Conservation (phyloP, 2,329 filamentous ascomycete species). For the Ophiostoma sp. region DNA sequence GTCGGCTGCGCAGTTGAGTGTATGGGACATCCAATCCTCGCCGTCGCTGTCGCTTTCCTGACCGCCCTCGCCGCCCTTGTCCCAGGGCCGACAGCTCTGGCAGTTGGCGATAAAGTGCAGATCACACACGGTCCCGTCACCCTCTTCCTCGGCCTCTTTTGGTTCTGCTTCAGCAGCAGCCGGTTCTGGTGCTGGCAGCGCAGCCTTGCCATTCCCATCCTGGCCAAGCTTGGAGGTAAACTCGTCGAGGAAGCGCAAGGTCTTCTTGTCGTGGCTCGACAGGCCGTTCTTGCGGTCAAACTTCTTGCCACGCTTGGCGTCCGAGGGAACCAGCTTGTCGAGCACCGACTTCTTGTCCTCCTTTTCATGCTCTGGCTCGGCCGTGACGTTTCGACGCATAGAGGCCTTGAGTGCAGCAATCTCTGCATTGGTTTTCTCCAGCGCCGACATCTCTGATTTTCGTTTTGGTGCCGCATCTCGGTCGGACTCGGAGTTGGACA, state of each 20-base stretch:
- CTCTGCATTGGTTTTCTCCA: slow-evolving; percentile 75
- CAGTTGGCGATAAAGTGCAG: slow-evolving; percentile 95
- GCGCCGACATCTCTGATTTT: slow-evolving; percentile 47
- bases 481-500: slow-evolving; percentile 35
- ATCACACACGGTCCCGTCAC: slow-evolving; percentile 64
- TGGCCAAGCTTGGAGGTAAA: slow-evolving; percentile 77
- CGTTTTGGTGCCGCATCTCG: slow-evolving; percentile 24
- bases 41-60: slow-evolving; percentile 59
- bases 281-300: slow-evolving; percentile 55
- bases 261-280: slow-evolving; percentile 60
- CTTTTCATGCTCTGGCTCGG: slow-evolving; percentile 46
- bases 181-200: slow-evolving; percentile 21
- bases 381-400: slow-evolving; percentile 66
- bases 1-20: slow-evolving; percentile 83
- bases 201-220: slow-evolving; percentile 34
- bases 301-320: slow-evolving; percentile 68
- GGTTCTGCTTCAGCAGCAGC: slow-evolving; percentile 26
- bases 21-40: slow-evolving; percentile 81
- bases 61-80: slow-evolving; percentile 49
- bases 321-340: slow-evolving; percentile 73
- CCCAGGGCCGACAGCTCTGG: slow-evolving; percentile 87
- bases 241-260: slow-evolving; percentile 70
- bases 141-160: slow-evolving; percentile 25
- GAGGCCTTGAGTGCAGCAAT: slow-evolving; percentile 79
- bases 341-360: slow-evolving; percentile 66